phyloP scores from a whole-genome alignment of 2,329 filamentous ascomycete species.

The Colletotrichum sp. region DNA sequence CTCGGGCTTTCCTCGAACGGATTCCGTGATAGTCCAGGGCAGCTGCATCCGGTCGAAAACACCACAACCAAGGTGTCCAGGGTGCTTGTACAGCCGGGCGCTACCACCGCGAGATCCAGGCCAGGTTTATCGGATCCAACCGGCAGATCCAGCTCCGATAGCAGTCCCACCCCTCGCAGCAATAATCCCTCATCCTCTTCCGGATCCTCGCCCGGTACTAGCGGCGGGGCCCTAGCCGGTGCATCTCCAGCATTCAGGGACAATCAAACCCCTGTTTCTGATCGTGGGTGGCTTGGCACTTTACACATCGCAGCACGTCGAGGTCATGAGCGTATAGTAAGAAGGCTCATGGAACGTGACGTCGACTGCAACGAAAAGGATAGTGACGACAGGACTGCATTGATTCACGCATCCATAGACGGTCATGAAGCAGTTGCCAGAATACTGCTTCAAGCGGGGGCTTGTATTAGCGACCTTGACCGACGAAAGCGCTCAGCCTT shows the following conservation, averaged over 20 bases:
- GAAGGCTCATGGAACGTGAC: neutral
- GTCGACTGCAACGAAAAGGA: neutral
- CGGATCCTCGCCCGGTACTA: neutral
- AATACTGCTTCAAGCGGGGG: neutral
- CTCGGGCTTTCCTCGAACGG: neutral
- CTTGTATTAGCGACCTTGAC: neutral
- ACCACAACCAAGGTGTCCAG: neutral
- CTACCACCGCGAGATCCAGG: neutral
- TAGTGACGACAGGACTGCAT: neutral
- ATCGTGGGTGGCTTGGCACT: neutral
- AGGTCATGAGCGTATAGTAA: neutral
- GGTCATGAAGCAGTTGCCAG: neutral
- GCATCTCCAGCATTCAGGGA: neutral
- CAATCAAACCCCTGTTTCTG: neutral
- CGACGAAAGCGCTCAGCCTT: neutral
- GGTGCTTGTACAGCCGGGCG: neutral
- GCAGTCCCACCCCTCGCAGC: neutral
- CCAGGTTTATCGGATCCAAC: neutral
- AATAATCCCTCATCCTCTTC: neutral
- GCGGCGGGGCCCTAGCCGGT: neutral
- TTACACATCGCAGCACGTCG: neutral
- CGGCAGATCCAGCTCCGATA: neutral
- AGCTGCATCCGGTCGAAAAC: neutral
- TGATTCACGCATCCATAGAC: neutral
- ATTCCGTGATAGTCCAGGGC: neutral